Percentiles rank a stretch among this genome's conserved stretches.
Conservation (phyloP, 176 grass and related monocot species). For the Neostapfia colusana region DNA sequence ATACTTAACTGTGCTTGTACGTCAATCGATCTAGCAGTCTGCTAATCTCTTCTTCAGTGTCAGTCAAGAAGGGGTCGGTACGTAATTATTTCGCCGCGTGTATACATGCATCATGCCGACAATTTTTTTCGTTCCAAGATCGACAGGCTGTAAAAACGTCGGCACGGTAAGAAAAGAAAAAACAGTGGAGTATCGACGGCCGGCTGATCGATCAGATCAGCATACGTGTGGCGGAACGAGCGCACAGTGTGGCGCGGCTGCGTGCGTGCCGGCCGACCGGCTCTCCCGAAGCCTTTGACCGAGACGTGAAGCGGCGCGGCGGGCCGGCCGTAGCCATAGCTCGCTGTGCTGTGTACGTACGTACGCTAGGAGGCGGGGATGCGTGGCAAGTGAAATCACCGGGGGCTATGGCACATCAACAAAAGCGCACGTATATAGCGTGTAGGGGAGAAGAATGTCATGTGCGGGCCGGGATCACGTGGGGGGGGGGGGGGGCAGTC, state of each 20-base stretch:
- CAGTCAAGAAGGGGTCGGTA: neutral
- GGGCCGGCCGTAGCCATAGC: neutral
- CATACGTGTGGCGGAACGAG: slow-evolving; percentile 25
- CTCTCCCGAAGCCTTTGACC: slow-evolving; percentile 32
- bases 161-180: too few relatives aligned
- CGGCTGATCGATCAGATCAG: slow-evolving; percentile 35
- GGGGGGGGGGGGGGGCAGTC: neutral
- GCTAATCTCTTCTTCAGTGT: slow-evolving; percentile 22
- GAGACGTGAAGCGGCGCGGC: slow-evolving; percentile 29
- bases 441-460: slow-evolving; percentile 47
- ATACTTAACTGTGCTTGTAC: slow-evolving; percentile 38
- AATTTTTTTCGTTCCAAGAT: too few relatives aligned
- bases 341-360: too few relatives aligned
- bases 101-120: too few relatives aligned
- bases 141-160: too few relatives aligned
- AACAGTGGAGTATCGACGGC: neutral
- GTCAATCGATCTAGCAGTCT: slow-evolving; percentile 14
- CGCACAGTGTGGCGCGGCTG: slow-evolving; percentile 44
- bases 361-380: neutral
- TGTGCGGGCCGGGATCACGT: slow-evolving; percentile 45
- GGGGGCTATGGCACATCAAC: neutral
- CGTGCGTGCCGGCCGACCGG: slow-evolving; percentile 12
- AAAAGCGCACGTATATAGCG: slow-evolving; percentile 27
- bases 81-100: slow-evolving; percentile 12
- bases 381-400: slow-evolving; percentile 42